Percentiles rank a stretch among this genome's conserved stretches.
phyloP scores from a whole-genome alignment of 2,329 filamentous ascomycete genomes.

The Tolypocladium amazonense region DNA sequence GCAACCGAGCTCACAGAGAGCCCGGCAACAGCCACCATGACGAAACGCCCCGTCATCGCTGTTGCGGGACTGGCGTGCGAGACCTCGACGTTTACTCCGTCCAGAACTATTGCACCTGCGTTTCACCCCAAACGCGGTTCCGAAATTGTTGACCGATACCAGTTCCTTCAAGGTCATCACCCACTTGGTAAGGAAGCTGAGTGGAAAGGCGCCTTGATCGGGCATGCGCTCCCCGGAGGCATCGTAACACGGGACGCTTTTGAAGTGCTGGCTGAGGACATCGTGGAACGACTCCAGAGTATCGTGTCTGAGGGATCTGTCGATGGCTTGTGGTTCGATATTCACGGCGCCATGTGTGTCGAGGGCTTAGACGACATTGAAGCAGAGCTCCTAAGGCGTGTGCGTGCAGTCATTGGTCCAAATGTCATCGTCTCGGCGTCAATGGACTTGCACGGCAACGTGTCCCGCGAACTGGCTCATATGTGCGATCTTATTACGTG shows the following conservation, averaged over 20 bases:
- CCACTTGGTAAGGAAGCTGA: constrained; percentile 28
- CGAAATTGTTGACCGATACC: constrained; percentile 32
- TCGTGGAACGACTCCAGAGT: constrained; percentile 23
- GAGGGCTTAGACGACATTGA: constrained; percentile 37
- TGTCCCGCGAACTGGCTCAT: constrained; percentile 36
- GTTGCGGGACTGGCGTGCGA: constrained; percentile 43
- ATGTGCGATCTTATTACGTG: constrained; percentile 41
- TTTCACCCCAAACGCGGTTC: constrained; percentile 35
- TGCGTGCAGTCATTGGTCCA: constrained; percentile 32
- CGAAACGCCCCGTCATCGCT: constrained; percentile 29
- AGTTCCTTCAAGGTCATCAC: constrained; percentile 30
- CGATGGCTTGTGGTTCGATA: constrained; percentile 44
- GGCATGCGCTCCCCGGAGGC: constrained; percentile 39
- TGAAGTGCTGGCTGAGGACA: constrained; percentile 30
- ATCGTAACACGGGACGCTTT: constrained; percentile 34
- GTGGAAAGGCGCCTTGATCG: constrained; percentile 41
- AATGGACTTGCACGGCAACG: constrained; percentile 46
- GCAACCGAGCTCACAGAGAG: neutral
- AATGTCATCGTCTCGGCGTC: constrained; percentile 38
- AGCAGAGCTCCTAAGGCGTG: constrained; percentile 32
- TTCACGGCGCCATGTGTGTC: constrained; percentile 46
- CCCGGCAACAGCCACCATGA: neutral
- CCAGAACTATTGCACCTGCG: constrained; percentile 34
- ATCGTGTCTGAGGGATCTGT: constrained; percentile 23
- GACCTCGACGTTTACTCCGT: constrained; percentile 41